Percentiles rank a stretch among this genome's conserved stretches.
Conservation (phyloP, 2,329 filamentous ascomycete species). For the Talaromyces sp. region DNA sequence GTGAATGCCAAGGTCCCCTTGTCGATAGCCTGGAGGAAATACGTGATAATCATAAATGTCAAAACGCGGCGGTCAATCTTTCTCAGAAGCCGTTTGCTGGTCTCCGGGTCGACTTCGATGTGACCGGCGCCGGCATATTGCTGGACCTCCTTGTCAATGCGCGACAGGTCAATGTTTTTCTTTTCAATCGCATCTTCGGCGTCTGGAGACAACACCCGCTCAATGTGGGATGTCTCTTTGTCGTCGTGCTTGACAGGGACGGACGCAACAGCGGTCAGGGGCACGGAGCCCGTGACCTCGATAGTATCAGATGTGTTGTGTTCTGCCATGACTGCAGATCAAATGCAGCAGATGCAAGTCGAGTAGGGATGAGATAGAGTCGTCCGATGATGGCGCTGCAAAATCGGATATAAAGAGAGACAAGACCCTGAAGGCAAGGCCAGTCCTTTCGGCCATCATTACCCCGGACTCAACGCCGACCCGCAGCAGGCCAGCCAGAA, state of each 20-base stretch:
- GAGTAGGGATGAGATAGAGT: neutral
- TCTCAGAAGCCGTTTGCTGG: slow-evolving; percentile 56
- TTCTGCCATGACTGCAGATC: neutral
- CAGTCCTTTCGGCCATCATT: neutral
- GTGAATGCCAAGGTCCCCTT: slow-evolving; percentile 39
- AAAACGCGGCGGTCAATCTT: slow-evolving; percentile 65
- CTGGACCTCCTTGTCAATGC: slow-evolving; percentile 65
- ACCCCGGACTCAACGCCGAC: neutral
- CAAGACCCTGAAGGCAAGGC: neutral
- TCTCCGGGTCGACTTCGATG: slow-evolving; percentile 55
- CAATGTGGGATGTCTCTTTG: slow-evolving; percentile 41
- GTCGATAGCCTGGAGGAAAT: slow-evolving; percentile 58
- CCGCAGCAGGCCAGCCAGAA: neutral
- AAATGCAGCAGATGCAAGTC: neutral
- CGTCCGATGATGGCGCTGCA: neutral
- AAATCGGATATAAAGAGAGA: neutral
- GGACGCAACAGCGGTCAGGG: neutral
- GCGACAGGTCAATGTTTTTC: slow-evolving; percentile 40
- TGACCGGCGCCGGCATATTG: slow-evolving; percentile 57
- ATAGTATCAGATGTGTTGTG: neutral
- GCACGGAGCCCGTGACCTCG: neutral
- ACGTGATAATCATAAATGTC: slow-evolving; percentile 65
- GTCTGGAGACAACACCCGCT: slow-evolving; percentile 41
- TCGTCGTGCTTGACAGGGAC: slow-evolving; percentile 13
- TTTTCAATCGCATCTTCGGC: slow-evolving; percentile 40